Percentiles rank a stretch among this genome's conserved stretches.
phyloP scores from a whole-genome alignment of 768 basidiomycete genomes.

The Mycena rosella region DNA sequence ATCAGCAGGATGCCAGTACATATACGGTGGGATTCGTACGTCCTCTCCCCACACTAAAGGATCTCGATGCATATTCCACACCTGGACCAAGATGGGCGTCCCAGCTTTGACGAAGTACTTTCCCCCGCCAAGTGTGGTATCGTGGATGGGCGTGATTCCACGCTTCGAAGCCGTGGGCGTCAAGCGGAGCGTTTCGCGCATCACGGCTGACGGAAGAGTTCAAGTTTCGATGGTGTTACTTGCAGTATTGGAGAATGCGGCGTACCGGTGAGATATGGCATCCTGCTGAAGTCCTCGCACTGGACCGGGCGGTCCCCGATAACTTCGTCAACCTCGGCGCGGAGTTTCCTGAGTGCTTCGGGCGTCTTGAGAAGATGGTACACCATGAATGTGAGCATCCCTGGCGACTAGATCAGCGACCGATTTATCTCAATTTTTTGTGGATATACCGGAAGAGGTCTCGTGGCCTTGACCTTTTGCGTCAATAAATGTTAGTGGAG shows the following conservation, averaged over 20 bases:
- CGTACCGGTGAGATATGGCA: constrained; percentile 56
- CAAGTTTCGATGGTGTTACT: too few relatives aligned
- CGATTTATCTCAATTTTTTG: background rate
- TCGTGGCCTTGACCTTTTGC: constrained; percentile 37
- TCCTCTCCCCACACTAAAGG: constrained; percentile 62
- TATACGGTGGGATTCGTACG: constrained; percentile 43
- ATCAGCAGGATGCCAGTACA: too few relatives aligned
- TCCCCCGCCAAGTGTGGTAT: constrained; percentile 53
- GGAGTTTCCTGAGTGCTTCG: constrained; percentile 56
- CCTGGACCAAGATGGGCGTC: constrained; percentile 43
- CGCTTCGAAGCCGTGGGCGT: constrained; percentile 53
- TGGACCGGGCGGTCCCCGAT: constrained; percentile 54
- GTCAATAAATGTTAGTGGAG: background rate
- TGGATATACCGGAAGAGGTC: constrained; percentile 38
- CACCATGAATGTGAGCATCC: constrained; percentile 54
- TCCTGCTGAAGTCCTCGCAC: constrained; percentile 53
- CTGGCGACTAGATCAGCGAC: constrained; percentile 30
- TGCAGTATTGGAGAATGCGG: too few relatives aligned
- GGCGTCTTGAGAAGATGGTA: constrained; percentile 60
- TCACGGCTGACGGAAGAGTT: constrained; percentile 48
- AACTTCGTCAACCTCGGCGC: constrained; percentile 61
- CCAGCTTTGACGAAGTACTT: constrained; percentile 55
- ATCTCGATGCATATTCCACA: constrained; percentile 52
- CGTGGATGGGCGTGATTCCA: constrained; percentile 48
- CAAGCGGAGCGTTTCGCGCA: constrained; percentile 56